Evolutionary conservation across 139 green algal species (phyloP), one percentile per base, ranked within the genome.

Genomic region (Gonium pectorale): DNA sequence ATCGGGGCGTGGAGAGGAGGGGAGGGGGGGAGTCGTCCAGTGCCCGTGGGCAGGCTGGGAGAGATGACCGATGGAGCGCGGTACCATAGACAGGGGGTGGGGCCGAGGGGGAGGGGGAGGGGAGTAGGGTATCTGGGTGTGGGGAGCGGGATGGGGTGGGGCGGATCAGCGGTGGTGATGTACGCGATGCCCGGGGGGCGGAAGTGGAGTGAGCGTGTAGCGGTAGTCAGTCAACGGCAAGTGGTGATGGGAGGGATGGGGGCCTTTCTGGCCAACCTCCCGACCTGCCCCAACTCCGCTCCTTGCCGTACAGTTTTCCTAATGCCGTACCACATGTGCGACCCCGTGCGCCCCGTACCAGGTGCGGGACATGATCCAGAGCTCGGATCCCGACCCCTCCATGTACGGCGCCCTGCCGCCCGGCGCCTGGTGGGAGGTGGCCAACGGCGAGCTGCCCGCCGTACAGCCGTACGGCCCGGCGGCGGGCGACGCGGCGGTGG

Each of bases 331-430:
- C n/a, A n/a, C n/a, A n/a, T n/a, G n/a, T n/a, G n/a, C n/a, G n/a
- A 11, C 11, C 56, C 26, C 56, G 2, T 27, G 56, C 49, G 0
- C 49, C 33, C 52, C 4, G 27, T 5, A 6, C 1, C 79, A 91
- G 71, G 86, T 97, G 52, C 94, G 89, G 1, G 74, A 86, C 26
- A 63, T 93, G 41, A 72, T 97, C 59, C 83, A 87, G 26, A 81
- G 86, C 67, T 69, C 86, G 0, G 86, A 94, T 29, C 90, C 90
- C 0, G 95, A 98, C 70, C 90, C 94, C 27, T 94, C 91, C 5
- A 97, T 98, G 94, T 93, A 91, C 31, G 89, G 86, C 5, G 91
- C 93, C n/a, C 91, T 98, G 80, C 93, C 94, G 33, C 95, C 94
- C 13, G 95, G 94, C 15, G 94, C 93, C 5, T 97, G 93, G 94